Percentiles rank a stretch among this genome's conserved stretches.
These are phyloP conservation scores for Hypoxylon rickii DNA, from an alignment of 495 filamentous ascomycete species.

Conservation along the genomic window DNA sequence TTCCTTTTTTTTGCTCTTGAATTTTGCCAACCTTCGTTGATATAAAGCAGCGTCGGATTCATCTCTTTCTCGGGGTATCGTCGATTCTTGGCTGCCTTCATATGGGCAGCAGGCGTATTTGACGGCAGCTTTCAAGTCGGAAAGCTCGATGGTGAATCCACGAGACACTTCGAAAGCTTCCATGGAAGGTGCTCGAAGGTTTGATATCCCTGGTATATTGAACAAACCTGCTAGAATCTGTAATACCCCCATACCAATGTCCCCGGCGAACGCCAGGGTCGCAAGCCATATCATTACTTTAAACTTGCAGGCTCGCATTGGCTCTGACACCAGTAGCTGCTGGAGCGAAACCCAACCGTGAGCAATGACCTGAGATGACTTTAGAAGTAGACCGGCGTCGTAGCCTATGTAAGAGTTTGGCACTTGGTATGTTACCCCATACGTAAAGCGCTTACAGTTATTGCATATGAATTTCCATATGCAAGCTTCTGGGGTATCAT, in stretches of 20 bases:
- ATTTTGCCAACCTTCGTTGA: neutral
- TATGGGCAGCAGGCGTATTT: neutral
- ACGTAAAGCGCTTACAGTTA: neutral
- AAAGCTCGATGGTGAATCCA: neutral
- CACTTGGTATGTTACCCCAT: neutral
- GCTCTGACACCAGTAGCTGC: slow-evolving; percentile 26
- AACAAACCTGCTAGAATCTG: slow-evolving; percentile 47
- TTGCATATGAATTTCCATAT: neutral
- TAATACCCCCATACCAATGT: slow-evolving; percentile 39
- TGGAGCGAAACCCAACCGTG: slow-evolving; percentile 45
- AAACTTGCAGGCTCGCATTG: slow-evolving; percentile 35
- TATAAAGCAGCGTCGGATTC: neutral
- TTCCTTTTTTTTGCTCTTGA: neutral
- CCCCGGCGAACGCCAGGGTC: slow-evolving; percentile 42
- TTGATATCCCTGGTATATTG: slow-evolving; percentile 26
- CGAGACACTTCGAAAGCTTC: neutral
- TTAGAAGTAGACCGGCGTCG: slow-evolving; percentile 22
- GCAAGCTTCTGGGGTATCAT: neutral
- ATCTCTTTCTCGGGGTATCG: neutral
- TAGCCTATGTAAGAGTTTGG: slow-evolving; percentile 10
- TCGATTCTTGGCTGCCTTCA: neutral
- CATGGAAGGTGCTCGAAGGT: neutral
- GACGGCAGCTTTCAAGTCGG: neutral
- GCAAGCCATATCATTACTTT: slow-evolving; percentile 53
- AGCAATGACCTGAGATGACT: slow-evolving; percentile 20